A percentile compares a stretch with the other conserved stretches of the same genome.
Conservation (phyloP, 2,329 filamentous ascomycete species). For the Claviceps citrina region DNA sequence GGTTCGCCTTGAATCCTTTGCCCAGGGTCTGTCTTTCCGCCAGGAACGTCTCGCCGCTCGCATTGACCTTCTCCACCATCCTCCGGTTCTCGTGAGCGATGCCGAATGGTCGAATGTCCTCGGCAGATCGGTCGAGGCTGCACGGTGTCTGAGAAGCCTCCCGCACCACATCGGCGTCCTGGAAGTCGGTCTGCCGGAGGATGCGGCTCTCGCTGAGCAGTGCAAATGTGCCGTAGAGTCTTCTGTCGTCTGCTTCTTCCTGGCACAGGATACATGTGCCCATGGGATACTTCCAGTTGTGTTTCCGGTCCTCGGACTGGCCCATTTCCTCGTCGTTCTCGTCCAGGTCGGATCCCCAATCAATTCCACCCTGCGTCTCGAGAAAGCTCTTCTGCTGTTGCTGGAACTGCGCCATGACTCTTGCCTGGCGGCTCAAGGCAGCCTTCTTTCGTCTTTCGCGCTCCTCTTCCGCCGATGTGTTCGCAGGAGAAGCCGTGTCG, state of each 20-base stretch:
- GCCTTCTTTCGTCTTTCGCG: constrained; percentile 78
- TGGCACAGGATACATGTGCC: constrained; percentile 94
- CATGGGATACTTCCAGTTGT: constrained; percentile 69
- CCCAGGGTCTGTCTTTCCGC: constrained; percentile 71
- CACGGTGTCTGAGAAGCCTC: constrained; percentile 66
- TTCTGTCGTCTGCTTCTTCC: constrained; percentile 81
- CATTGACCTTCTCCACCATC: constrained; percentile 59
- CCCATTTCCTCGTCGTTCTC: constrained; percentile 49
- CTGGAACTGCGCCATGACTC: constrained; percentile 95
- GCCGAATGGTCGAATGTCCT: constrained; percentile 73
- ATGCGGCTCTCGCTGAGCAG: constrained; percentile 76
- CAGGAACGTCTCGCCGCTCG: constrained; percentile 53
- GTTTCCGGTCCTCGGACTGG: constrained; percentile 47
- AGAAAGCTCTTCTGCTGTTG: constrained; percentile 93
- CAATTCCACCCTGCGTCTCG: constrained; percentile 70
- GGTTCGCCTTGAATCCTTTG: constrained; percentile 65
- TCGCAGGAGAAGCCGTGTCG: constrained; percentile 68
- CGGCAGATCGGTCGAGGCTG: constrained; percentile 73
- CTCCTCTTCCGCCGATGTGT: constrained; percentile 52
- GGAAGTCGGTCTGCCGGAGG: constrained; percentile 69
- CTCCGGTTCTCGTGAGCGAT: constrained; percentile 76
- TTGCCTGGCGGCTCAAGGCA: constrained; percentile 75
- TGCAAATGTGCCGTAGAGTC: constrained; percentile 85
- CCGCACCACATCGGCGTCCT: constrained; percentile 67
- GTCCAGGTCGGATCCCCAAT: constrained; percentile 73